Evolutionary conservation across 2,329 filamentous ascomycete species (phyloP), one percentile per base, ranked within the genome.

Genomic region (Xylariaceae sp.): DNA sequence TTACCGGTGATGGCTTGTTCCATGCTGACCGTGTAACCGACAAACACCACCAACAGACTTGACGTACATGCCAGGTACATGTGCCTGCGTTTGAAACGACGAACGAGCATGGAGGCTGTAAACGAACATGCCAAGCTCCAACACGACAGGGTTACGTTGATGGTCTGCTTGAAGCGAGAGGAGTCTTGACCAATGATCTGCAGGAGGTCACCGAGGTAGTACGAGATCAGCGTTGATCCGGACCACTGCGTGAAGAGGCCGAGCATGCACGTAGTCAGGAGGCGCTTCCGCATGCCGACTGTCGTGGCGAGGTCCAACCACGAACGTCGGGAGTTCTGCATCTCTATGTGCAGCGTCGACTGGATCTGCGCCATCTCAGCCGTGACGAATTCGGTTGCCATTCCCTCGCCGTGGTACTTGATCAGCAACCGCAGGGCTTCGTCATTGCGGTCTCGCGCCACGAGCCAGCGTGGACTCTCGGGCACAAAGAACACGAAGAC

Each of bases 301-400:
- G 66, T 69, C 11, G 55, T 56, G 17, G 69, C 35, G 53, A 72
- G 63, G 44, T 71, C 67, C 37, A 52, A 44, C 67, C 69, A 74
- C 2, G 68, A 66, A 39, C 63, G 61, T 40, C 69, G 71, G 3
- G 73, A 68, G 31, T 67, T 56, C 43, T 78, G 73, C 22, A 73
- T 58, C 50, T 79, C 75, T 8, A 78, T 50, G 38, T 68, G 66
- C 51, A 80, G 74, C 3, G 77, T 76, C 2, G 71, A 63, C 47
- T 74, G 65, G 45, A 81, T 78, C 57, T 79, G 73, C 9, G 70
- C 69, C 54, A 78, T 72, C 49, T 81, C 77, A 2, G 72, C 73
- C 42, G 71, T 68, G 11, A 78, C 72, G 13, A 77, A 64, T 28
- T 69, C 57, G n/a, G n/a, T n/a, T n/a, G n/a, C n/a, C n/a, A n/a